These are phyloP conservation scores for Pseudonitzschia multistriata DNA, from an alignment of 108 stramenopile species.

Conservation along the genomic window DNA sequence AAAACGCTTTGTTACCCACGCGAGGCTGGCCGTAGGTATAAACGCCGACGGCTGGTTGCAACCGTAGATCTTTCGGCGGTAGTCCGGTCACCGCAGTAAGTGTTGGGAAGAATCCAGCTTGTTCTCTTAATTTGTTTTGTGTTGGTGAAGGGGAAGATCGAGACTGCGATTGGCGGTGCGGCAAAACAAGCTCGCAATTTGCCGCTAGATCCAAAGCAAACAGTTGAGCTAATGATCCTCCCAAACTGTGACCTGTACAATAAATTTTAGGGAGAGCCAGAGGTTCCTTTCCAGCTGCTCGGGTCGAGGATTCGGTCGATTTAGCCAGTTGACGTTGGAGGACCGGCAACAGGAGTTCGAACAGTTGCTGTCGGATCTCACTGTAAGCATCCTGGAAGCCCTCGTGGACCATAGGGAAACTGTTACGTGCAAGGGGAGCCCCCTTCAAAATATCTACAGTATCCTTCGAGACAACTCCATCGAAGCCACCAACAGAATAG, in stretches of 20 bases:
- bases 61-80: constrained; percentile 24
- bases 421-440: constrained; percentile 64
- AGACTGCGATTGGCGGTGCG: neutral
- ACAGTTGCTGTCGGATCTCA: constrained; percentile 60
- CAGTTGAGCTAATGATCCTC: constrained; percentile 71
- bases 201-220: constrained; percentile 74
- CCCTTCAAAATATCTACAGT: constrained; percentile 58
- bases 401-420: constrained; percentile 73
- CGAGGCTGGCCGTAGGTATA: constrained; percentile 73
- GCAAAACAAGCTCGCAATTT: constrained; percentile 66
- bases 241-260: constrained; percentile 70
- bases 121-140: neutral
- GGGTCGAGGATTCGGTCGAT: constrained; percentile 12
- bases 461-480: constrained; percentile 35
- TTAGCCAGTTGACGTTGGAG: constrained; percentile 70
- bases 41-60: constrained; percentile 74
- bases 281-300: constrained; percentile 21
- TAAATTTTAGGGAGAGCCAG: constrained; percentile 80
- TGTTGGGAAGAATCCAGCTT: neutral
- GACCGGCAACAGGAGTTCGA: constrained; percentile 50
- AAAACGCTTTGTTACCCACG: constrained; percentile 57
- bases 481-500: neutral
- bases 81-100: neutral
- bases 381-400: constrained; percentile 72
- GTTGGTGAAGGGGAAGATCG: neutral